These are phyloP conservation scores for Coix lacrymajobi DNA, from an alignment of 176 grass and related monocot species.

Conservation along the genomic window DNA sequence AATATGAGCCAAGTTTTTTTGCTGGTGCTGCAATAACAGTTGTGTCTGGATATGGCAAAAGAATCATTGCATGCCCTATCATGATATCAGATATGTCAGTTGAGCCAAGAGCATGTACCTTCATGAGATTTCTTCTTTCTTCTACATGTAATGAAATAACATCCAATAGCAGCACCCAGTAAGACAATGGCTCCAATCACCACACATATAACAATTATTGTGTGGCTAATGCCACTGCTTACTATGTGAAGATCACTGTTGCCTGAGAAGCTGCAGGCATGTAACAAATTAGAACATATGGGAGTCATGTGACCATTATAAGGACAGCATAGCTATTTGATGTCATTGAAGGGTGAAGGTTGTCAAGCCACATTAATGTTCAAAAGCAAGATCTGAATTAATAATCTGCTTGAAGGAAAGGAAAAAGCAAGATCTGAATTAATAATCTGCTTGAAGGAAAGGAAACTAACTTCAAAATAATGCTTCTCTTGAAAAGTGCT, in stretches of 20 bases:
- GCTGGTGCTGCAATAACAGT: constrained; percentile 40
- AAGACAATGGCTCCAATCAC: constrained; percentile 51
- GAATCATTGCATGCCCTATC: constrained; percentile 25
- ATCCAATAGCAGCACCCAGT: constrained; percentile 52
- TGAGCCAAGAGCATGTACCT: constrained; percentile 44
- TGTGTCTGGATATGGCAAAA: constrained; percentile 43
- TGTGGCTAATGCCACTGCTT: constrained; percentile 24
- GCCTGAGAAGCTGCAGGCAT: constrained; percentile 57
- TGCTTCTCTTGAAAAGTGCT: constrained; percentile 62
- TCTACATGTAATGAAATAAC: constrained; percentile 46
- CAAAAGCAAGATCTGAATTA: neutral
- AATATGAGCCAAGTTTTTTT: constrained; percentile 73
- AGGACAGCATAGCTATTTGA: neutral
- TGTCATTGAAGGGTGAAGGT: neutral
- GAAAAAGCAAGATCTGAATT: too few species aligned
- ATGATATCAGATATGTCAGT: constrained; percentile 7
- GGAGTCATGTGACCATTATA: neutral
- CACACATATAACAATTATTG: constrained; percentile 45
- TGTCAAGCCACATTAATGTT: neutral
- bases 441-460: constrained; percentile 21
- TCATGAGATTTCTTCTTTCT: constrained; percentile 48
- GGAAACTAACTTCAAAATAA: constrained; percentile 73
- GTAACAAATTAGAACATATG: constrained; percentile 32
- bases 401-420: too few species aligned
- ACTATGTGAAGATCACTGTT: constrained; percentile 48